Percentiles rank a stretch among this genome's conserved stretches.
Conservation (phyloP, 208 protist species). For the Leptomonas pyrrhocoris region DNA sequence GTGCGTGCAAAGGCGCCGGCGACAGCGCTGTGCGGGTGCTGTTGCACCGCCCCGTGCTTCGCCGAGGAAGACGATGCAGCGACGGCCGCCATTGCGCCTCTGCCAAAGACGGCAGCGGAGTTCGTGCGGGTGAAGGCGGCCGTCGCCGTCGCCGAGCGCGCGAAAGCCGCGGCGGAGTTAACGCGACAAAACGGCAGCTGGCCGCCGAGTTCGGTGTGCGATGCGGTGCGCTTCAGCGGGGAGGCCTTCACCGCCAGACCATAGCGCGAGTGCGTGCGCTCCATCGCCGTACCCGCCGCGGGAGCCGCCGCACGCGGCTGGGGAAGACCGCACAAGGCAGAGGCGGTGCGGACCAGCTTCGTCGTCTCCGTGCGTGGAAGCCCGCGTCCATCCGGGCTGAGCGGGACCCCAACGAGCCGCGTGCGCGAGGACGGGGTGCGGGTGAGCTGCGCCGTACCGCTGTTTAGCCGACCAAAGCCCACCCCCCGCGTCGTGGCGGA, state of each 20-base stretch:
- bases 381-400: background rate
- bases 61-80: background rate
- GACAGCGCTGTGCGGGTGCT: background rate
- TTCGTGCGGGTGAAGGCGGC: conserved; percentile 8
- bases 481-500: background rate
- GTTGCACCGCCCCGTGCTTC: background rate
- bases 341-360: conserved; percentile 2
- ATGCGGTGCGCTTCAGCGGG: conserved; percentile 36
- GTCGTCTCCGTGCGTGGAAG: conserved; percentile 29
- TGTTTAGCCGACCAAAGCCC: conserved; percentile 25
- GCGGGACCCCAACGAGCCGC: background rate
- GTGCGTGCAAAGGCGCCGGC: conserved; percentile 31
- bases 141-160: conserved; percentile 24
- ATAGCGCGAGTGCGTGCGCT: conserved; percentile 23
- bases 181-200: conserved; percentile 18
- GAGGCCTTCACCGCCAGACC: background rate
- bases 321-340: background rate
- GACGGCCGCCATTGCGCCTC: background rate
- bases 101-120: conserved; percentile 4
- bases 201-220: conserved; percentile 11
- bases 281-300: background rate
- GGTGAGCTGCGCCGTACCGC: conserved; percentile 12
- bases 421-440: conserved; percentile 13
- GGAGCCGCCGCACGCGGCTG: background rate
- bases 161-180: conserved; percentile 9